Base-by-base conservation (phyloP, 257 asterid genomes). In the Paulownia fortunei region DNA sequence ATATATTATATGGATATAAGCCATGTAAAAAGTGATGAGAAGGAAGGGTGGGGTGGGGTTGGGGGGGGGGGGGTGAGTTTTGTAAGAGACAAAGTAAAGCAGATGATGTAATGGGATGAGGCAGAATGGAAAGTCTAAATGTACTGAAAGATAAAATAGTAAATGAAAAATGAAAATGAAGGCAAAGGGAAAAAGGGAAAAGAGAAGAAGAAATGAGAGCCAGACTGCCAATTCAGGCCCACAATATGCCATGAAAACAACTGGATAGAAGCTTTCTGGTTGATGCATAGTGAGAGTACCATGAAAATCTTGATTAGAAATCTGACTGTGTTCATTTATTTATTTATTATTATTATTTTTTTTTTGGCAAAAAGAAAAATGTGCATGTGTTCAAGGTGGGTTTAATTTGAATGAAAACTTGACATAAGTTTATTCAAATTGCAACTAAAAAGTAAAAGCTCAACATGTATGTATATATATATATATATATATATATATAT, bases 41-140 rank as follows among this genome's bases (percentile, higher is more conserved):
- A 26, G 51, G n/a, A 10, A 23, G 55, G 41, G 15, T 2, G 13
- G 56, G 23, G 64, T 0, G 30, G 32, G 54, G 54, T 1, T 36
- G 41, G 23, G 24, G 11, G 3, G 62, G 74, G 19, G 37, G 72
- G 8, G 39, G 32, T 7, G 30, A 37, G 54, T 46, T 41, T 19
- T 60, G 70, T 23, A 54, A 73, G 78, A 79, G 83, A 85, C 82
- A 78, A 81, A 66, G 59, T 19, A 59, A 59, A 47, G 58, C 27
- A 55, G 70, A 69, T 37, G 81, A 77, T 69, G 67, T 56, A 75
- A 64, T n/a, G 16, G 63, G 69, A 64, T 71, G 69, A 71, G 82
- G 72, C 87, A 81, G 80, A 84, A 77, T 77, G 85, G 82, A 80
- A 78, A 76, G 72, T 75, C 21, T 68, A 82, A 58, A 54, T 58